Percentiles rank a stretch among this genome's conserved stretches.
These are phyloP conservation scores for Thuja plicata DNA, from an alignment of 83 land plant species.

Conservation along the genomic window DNA sequence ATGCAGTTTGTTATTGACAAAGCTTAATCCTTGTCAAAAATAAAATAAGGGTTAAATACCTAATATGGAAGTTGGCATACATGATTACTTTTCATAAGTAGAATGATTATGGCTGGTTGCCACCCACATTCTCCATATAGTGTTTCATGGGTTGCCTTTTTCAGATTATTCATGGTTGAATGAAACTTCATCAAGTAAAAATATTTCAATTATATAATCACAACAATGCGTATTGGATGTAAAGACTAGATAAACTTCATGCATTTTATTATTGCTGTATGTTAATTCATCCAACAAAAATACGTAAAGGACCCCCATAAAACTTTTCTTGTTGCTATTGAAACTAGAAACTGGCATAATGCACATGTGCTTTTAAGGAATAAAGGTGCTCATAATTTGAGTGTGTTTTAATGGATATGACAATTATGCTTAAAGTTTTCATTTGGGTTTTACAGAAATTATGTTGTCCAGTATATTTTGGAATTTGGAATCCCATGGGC, in stretches of 20 bases:
- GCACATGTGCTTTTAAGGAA: neutral
- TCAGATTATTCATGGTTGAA: neutral
- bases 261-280: neutral
- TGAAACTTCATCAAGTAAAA: neutral
- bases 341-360: neutral
- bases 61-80: neutral
- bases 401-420: neutral
- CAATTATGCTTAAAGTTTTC: neutral
- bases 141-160: neutral
- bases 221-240: neutral
- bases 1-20: neutral
- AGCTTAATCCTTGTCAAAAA: neutral
- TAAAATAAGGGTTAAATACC: neutral
- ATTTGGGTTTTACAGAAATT: slow-evolving; percentile 61
- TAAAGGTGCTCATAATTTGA: neutral
- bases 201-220: neutral
- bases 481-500: slow-evolving; percentile 53
- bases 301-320: neutral
- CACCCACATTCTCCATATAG: neutral
- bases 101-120: neutral
- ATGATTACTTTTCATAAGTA: neutral
- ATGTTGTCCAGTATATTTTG: slow-evolving; percentile 74
- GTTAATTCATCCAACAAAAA: neutral
- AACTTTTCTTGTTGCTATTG: neutral
- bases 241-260: neutral